Percentiles rank a stretch among this genome's conserved stretches.
phyloP scores from a whole-genome alignment of 2,329 filamentous ascomycete genomes.

The Magnaporthiopsis rhizophila region DNA sequence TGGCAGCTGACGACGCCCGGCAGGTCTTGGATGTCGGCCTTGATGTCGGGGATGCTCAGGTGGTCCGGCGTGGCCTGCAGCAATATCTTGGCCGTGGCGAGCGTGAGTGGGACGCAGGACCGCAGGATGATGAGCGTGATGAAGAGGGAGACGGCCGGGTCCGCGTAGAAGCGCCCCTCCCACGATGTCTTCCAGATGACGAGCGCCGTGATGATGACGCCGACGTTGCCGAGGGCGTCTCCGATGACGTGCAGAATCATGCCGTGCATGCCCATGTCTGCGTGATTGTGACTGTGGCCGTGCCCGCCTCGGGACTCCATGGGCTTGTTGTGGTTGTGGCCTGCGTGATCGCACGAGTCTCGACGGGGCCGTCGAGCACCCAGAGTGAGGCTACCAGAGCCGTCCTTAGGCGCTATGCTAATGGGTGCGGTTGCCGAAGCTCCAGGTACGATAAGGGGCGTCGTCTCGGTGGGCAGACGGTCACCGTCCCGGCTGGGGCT shows the following conservation, averaged over 20 bases:
- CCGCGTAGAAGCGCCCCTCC: conserved; percentile 76
- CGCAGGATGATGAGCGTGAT: conserved; percentile 76
- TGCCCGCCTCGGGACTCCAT: conserved; percentile 58
- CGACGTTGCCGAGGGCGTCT: conserved; percentile 78
- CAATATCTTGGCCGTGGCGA: conserved; percentile 76
- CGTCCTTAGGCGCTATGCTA: neutral
- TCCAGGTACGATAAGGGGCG: conserved; percentile 26
- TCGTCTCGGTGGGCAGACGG: conserved; percentile 22
- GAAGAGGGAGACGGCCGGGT: conserved; percentile 85
- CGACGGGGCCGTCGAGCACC: conserved; percentile 26
- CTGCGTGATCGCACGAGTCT: conserved; percentile 52
- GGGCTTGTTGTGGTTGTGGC: conserved; percentile 73
- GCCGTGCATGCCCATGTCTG: conserved; percentile 91
- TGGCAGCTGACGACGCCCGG: conserved; percentile 86
- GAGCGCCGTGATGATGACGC: conserved; percentile 74
- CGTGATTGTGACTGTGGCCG: conserved; percentile 62
- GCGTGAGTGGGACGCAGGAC: conserved; percentile 70
- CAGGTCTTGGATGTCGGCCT: conserved; percentile 79
- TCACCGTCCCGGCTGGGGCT: conserved; percentile 3
- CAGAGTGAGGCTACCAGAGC: conserved; percentile 3
- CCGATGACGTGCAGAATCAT: conserved; percentile 72
- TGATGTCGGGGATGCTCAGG: conserved; percentile 81
- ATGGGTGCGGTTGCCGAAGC: conserved; percentile 18
- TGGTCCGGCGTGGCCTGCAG: conserved; percentile 89
- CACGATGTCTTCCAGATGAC: conserved; percentile 88